These are phyloP conservation scores for Aureobasidium sp. DNA, from an alignment of 2,329 filamentous ascomycete genomes.

Conservation along the genomic window DNA sequence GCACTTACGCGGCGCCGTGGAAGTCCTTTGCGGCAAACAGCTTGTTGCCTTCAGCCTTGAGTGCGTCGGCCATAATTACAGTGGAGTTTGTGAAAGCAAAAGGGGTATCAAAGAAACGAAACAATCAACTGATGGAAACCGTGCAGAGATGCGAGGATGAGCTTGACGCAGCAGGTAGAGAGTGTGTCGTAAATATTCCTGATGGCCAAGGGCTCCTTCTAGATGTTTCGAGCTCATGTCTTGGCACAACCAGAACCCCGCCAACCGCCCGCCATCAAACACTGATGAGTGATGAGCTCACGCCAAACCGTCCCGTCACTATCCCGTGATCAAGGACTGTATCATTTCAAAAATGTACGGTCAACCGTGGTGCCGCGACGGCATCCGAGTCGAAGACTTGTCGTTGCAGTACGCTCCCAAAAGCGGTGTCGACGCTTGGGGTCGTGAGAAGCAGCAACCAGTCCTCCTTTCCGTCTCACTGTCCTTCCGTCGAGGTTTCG, in stretches of 20 bases:
- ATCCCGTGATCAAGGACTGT: neutral
- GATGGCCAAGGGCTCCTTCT: too few species aligned
- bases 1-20: constrained; percentile 80
- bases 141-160: neutral
- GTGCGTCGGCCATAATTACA: constrained; percentile 57
- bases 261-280: too few species aligned
- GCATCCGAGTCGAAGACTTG: constrained; percentile 57
- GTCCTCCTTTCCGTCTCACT: constrained; percentile 55
- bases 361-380: constrained; percentile 18
- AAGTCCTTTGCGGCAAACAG: constrained; percentile 98
- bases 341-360: neutral
- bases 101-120: constrained; percentile 14
- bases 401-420: constrained; percentile 44
- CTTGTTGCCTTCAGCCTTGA: constrained; percentile 98
- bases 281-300: too few species aligned
- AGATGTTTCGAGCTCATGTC: neutral
- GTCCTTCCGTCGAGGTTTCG: constrained; percentile 50
- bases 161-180: too few species aligned
- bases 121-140: constrained; percentile 1
- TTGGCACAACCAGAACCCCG: neutral
- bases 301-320: neutral
- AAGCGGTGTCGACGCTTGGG: constrained; percentile 62
- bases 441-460: constrained; percentile 56
- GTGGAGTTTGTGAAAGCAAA: neutral
- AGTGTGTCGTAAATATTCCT: too few species aligned